phyloP scores from a whole-genome alignment of 305 asterid genomes.

The Rubia occidens region DNA sequence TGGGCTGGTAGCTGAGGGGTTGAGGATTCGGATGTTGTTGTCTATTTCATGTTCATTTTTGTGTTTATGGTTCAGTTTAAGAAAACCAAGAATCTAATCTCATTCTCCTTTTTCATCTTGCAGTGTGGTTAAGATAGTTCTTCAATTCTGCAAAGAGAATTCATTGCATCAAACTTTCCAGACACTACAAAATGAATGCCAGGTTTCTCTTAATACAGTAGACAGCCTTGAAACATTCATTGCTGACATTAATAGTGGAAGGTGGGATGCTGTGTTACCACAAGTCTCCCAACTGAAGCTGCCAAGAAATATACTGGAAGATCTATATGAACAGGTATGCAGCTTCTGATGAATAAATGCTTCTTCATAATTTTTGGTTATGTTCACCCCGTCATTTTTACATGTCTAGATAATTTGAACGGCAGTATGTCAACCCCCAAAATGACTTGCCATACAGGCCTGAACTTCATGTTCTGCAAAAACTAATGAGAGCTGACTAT shows the following conservation, averaged over 20 bases:
- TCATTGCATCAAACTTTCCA: constrained; percentile 87
- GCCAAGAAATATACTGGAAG: constrained; percentile 83
- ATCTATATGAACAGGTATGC: constrained; percentile 87
- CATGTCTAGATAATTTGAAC: not conserved
- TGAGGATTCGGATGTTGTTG: not conserved
- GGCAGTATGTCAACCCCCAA: not conserved
- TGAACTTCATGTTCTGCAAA: not conserved
- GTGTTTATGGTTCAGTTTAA: not conserved
- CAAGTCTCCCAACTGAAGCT: constrained; percentile 95
- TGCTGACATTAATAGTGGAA: constrained; percentile 90
- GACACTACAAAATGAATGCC: constrained; percentile 90
- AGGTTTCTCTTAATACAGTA: constrained; percentile 91
- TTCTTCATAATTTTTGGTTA: not conserved
- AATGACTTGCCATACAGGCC: not conserved
- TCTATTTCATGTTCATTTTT: not conserved
- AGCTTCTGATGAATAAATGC: constrained; percentile 4
- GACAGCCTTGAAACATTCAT: constrained; percentile 87
- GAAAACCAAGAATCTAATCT: not conserved
- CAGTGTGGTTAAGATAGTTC: constrained; percentile 95
- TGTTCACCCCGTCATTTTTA: not conserved
- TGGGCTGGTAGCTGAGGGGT: not conserved
- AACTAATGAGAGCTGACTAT: not conserved
- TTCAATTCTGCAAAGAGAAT: constrained; percentile 96
- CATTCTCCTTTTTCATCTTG: constrained; percentile 15
- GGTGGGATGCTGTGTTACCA: constrained; percentile 98